Conservation (phyloP, 2,329 filamentous ascomycete species). For the Penicillium occitanis region DNA sequence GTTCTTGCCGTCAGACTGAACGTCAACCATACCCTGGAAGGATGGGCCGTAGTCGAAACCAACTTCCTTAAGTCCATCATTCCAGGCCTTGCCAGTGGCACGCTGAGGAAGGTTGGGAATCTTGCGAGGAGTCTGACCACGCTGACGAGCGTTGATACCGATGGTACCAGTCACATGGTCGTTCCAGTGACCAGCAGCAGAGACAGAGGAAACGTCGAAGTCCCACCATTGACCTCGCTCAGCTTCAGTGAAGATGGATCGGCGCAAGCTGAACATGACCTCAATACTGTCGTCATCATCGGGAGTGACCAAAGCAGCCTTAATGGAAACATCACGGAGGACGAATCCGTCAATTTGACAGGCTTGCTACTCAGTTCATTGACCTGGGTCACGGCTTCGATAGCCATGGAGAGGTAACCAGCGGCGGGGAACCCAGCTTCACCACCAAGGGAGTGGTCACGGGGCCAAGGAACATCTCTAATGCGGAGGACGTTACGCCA, state of each 20-base stretch:
- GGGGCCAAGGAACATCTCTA: constrained; percentile 14
- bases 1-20: constrained; percentile 6
- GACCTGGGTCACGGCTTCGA: constrained; percentile 7
- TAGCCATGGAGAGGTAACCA: constrained; percentile 12
- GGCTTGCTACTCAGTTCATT: background rate
- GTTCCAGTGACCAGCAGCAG: constrained; percentile 2
- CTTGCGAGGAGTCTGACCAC: background rate
- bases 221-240: constrained; percentile 5
- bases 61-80: background rate
- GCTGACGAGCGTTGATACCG: background rate
- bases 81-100: constrained; percentile 18
- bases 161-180: constrained; percentile 5
- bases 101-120: constrained; percentile 4
- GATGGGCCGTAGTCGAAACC: constrained; percentile 23
- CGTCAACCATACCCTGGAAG: constrained; percentile 16
- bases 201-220: constrained; percentile 1
- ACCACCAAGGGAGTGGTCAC: constrained; percentile 20
- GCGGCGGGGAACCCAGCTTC: constrained; percentile 15
- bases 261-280: constrained; percentile 1
- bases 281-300: constrained; percentile 13
- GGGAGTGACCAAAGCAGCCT: constrained; percentile 2
- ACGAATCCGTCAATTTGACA: constrained; percentile 2
- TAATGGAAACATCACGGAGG: constrained; percentile 22
- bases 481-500: constrained; percentile 17
- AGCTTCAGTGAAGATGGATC: background rate